Percentiles rank a stretch among this genome's conserved stretches.
phyloP scores from a whole-genome alignment of 768 basidiomycete genomes.

The Guyanaporus albipodus region DNA sequence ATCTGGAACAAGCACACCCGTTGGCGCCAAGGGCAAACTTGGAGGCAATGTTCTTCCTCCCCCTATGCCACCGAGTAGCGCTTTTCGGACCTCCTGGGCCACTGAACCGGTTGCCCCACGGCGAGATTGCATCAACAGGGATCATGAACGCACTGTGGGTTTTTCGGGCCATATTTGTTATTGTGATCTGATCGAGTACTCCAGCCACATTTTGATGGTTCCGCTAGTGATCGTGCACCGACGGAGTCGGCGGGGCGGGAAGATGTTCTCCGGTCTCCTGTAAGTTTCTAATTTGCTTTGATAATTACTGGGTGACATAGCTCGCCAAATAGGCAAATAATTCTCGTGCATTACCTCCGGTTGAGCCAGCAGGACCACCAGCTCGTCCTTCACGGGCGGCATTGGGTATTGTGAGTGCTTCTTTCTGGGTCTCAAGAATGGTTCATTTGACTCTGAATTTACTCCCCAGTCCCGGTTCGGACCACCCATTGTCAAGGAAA shows the following conservation, averaged over 20 bases:
- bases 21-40: constrained; percentile 28
- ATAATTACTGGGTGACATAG: not conserved
- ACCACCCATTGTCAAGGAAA: constrained; percentile 26
- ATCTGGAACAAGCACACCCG: constrained; percentile 33
- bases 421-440: not conserved
- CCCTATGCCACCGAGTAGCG: not conserved
- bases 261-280: constrained; percentile 15
- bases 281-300: not conserved
- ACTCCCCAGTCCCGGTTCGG: constrained; percentile 29
- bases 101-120: constrained; percentile 19
- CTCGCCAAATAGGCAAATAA: constrained; percentile 8
- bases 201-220: constrained; percentile 17
- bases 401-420: constrained; percentile 14
- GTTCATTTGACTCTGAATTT: not conserved
- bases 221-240: not conserved
- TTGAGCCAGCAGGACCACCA: constrained; percentile 6
- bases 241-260: constrained; percentile 12
- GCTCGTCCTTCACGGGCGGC: constrained; percentile 17
- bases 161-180: not conserved
- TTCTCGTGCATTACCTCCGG: constrained; percentile 2
- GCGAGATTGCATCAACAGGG: constrained; percentile 14
- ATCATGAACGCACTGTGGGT: constrained; percentile 26
- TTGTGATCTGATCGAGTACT: constrained; percentile 7
- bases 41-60: constrained; percentile 2
- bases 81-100: not conserved